Evolutionary conservation across 768 basidiomycete species (phyloP).

Genomic region (Agrocybe pediades): DNA sequence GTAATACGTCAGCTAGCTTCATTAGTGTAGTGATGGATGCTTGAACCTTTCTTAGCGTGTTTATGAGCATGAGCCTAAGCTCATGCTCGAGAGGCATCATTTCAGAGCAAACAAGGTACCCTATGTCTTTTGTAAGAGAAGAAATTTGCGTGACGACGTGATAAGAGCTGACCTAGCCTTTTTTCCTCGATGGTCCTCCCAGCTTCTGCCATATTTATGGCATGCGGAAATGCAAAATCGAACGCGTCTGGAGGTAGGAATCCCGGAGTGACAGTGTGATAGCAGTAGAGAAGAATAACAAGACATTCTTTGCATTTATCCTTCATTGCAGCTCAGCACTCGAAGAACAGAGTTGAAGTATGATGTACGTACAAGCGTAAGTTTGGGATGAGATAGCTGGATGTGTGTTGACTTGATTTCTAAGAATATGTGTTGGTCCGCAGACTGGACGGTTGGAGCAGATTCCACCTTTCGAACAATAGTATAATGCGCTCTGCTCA

Average conservation of each 20-base stretch:
- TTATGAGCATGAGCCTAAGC: slow-evolving; percentile 80
- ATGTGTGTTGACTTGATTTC: slow-evolving; percentile 62
- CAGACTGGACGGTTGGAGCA: slow-evolving; percentile 53
- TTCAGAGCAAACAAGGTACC: slow-evolving; percentile 77
- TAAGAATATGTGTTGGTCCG: slow-evolving; percentile 58
- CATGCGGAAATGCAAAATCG: slow-evolving; percentile 75
- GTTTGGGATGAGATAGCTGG: slow-evolving; percentile 48
- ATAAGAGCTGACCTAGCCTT: slow-evolving; percentile 54
- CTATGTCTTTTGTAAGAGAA: slow-evolving; percentile 35
- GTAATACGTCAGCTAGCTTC: not conserved
- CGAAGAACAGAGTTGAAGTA: slow-evolving; percentile 6
- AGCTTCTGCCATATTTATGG: slow-evolving; percentile 75
- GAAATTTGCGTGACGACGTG: not conserved
- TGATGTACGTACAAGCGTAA: slow-evolving; percentile 55
- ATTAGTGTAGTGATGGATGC: not conserved
- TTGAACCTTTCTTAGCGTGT: slow-evolving; percentile 77
- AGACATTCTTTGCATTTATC: slow-evolving; percentile 66
- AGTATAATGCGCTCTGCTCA: slow-evolving; percentile 73
- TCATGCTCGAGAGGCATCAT: slow-evolving; percentile 72
- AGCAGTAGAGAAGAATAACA: slow-evolving; percentile 71
- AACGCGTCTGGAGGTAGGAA: slow-evolving; percentile 46
- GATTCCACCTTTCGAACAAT: slow-evolving; percentile 75
- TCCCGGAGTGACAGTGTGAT: slow-evolving; percentile 47
- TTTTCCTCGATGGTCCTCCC: slow-evolving; percentile 63
- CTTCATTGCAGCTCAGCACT: slow-evolving; percentile 37